Conservation (phyloP, 768 basidiomycete species). For the Suillus clintonianus region DNA sequence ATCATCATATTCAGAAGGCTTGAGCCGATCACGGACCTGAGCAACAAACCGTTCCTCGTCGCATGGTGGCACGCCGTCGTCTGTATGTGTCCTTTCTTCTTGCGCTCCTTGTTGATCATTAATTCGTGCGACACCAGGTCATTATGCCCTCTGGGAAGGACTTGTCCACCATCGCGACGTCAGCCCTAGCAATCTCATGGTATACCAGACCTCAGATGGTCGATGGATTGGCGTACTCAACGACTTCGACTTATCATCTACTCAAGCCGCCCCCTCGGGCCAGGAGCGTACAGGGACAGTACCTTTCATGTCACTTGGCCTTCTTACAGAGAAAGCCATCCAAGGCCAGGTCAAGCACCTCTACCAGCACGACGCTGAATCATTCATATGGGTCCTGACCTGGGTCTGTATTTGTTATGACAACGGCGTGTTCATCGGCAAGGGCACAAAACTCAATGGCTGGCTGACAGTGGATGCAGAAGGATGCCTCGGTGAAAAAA, state of each 20-base stretch:
- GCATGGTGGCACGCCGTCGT: slow-evolving; percentile 7
- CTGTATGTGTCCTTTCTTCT: not conserved
- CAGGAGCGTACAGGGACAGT: slow-evolving; percentile 10
- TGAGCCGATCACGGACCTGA: slow-evolving; percentile 3
- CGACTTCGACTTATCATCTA: slow-evolving; percentile 10
- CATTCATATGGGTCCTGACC: not conserved
- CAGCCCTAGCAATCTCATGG: slow-evolving; percentile 13
- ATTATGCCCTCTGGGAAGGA: slow-evolving; percentile 3
- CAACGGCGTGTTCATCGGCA: not conserved
- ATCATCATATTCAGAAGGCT: slow-evolving; percentile 2
- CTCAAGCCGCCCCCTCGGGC: not conserved
- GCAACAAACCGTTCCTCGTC: not conserved
- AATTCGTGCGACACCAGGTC: slow-evolving; percentile 2
- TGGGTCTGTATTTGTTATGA: not conserved
- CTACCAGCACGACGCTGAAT: not conserved
- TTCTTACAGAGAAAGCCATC: not conserved
- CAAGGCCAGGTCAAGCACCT: not conserved
- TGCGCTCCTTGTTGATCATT: not conserved
- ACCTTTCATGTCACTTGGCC: slow-evolving; percentile 11
- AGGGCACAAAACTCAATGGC: not conserved
- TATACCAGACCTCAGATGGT: not conserved
- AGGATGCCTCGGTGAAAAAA: not conserved
- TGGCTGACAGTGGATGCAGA: not conserved
- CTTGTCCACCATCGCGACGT: slow-evolving; percentile 9
- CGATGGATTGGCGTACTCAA: slow-evolving; percentile 11